A percentile compares a stretch with the other conserved stretches of the same genome.
Evolutionary conservation across 257 asterid species (phyloP).

Genomic region (Ehretia macrophylla): DNA sequence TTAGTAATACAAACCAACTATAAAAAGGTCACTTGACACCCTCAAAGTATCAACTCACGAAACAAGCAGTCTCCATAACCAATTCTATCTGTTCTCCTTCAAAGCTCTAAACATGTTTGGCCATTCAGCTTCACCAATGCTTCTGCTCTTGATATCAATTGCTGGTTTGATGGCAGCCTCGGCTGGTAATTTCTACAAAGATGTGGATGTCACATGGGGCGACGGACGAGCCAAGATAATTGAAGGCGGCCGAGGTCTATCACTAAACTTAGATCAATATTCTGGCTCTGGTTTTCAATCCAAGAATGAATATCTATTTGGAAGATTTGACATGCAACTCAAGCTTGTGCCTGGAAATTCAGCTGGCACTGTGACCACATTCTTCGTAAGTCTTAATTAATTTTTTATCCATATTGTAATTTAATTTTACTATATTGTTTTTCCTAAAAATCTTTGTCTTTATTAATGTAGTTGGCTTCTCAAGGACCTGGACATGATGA

Average conservation of each 20-base stretch:
- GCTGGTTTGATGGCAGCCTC: constrained; percentile 35
- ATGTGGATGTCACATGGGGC: constrained; percentile 41
- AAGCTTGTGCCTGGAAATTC: constrained; percentile 62
- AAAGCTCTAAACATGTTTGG: neutral
- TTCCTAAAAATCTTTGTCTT: neutral
- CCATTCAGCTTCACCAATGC: constrained; percentile 5
- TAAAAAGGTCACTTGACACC: neutral
- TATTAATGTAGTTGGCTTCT: constrained; percentile 39
- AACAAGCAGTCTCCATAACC: neutral
- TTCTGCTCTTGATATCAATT: constrained; percentile 11
- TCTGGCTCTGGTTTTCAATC: constrained; percentile 73
- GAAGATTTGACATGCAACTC: constrained; percentile 55
- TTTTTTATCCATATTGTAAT: neutral
- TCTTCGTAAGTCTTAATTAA: constrained; percentile 33
- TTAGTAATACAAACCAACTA: neutral
- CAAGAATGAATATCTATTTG: constrained; percentile 34
- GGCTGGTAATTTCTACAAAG: constrained; percentile 53
- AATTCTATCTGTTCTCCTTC: neutral
- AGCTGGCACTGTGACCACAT: constrained; percentile 76
- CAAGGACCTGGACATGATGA: constrained; percentile 51
- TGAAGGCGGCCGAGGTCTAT: constrained; percentile 35
- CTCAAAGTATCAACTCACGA: neutral
- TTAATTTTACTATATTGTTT: neutral
- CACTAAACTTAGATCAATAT: constrained; percentile 47
- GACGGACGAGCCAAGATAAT: constrained; percentile 36